Conservation (phyloP, 2,329 filamentous ascomycete species). For the Sclerotinia subarctica region DNA sequence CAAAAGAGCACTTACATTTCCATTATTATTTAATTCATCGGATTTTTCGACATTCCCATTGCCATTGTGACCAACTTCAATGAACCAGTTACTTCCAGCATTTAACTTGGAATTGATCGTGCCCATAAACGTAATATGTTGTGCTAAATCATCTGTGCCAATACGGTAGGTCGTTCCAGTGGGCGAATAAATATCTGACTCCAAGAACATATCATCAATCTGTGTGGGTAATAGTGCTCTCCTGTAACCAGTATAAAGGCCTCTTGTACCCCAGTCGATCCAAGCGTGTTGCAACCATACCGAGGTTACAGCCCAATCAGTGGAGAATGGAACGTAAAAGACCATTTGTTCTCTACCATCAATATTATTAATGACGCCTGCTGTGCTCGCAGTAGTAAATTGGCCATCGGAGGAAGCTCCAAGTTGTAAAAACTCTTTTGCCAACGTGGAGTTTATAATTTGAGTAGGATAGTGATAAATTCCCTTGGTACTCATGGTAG, state of each 20-base stretch:
- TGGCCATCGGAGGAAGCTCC: constrained; percentile 41
- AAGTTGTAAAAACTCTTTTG: constrained; percentile 55
- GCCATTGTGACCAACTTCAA: constrained; percentile 56
- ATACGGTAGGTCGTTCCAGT: constrained; percentile 51
- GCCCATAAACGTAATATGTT: constrained; percentile 45
- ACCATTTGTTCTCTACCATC: constrained; percentile 58
- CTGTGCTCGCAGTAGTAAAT: constrained; percentile 44
- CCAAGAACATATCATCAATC: constrained; percentile 60
- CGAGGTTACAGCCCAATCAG: constrained; percentile 47
- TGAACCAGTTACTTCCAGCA: constrained; percentile 49
- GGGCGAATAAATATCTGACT: constrained; percentile 46
- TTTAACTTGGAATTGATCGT: constrained; percentile 48
- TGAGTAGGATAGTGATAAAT: constrained; percentile 58
- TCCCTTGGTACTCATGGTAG: constrained; percentile 47
- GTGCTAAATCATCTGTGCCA: constrained; percentile 46
- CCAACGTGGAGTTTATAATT: constrained; percentile 52
- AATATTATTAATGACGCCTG: constrained; percentile 59
- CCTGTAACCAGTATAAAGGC: constrained; percentile 43
- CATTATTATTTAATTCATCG: constrained; percentile 40
- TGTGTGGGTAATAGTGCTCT: constrained; percentile 33
- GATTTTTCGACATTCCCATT: constrained; percentile 48
- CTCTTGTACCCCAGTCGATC: constrained; percentile 60
- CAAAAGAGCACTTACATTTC: background rate
- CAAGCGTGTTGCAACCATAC: constrained; percentile 59
- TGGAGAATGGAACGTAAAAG: constrained; percentile 51